These are phyloP conservation scores for Cystobasidium onofrii DNA, from an alignment of 768 basidiomycete genomes.

Conservation along the genomic window DNA sequence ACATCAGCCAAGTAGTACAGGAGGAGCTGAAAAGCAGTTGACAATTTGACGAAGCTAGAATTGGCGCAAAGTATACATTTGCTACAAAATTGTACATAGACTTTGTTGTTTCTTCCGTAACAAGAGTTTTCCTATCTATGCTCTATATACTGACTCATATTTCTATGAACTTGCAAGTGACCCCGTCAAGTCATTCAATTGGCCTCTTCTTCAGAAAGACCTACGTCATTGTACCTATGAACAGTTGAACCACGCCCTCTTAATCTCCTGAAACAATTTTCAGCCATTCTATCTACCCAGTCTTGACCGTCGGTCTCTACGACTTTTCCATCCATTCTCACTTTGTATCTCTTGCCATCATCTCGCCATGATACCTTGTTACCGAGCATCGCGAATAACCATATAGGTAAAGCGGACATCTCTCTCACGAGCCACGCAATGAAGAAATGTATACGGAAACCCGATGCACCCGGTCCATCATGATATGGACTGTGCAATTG, in stretches of 20 bases:
- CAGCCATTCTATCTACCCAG: neutral
- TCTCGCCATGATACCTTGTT: conserved; percentile 73
- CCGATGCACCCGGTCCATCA: conserved; percentile 49
- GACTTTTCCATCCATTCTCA: conserved; percentile 67
- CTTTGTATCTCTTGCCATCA: conserved; percentile 61
- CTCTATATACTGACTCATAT: too few species aligned
- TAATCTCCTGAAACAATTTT: conserved; percentile 1
- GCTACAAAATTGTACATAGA: too few species aligned
- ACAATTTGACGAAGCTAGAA: too few species aligned
- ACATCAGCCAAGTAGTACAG: too few species aligned
- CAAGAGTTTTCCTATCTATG: neutral
- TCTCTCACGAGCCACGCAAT: conserved; percentile 74
- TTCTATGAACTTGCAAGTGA: too few species aligned
- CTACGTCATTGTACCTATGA: neutral
- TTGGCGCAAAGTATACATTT: too few species aligned
- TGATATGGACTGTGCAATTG: conserved; percentile 50
- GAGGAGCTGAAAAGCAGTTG: too few species aligned
- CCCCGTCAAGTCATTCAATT: too few species aligned
- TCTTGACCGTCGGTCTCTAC: conserved; percentile 37
- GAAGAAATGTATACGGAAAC: conserved; percentile 56
- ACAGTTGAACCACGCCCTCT: neutral
- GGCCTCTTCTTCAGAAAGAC: neutral
- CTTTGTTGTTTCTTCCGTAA: too few species aligned
- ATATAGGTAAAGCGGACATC: conserved; percentile 77
- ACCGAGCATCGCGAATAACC: conserved; percentile 69